Evolutionary conservation across 2,329 filamentous ascomycete genomes (phyloP).

Genomic region (Aureobasidium namibiae): DNA sequence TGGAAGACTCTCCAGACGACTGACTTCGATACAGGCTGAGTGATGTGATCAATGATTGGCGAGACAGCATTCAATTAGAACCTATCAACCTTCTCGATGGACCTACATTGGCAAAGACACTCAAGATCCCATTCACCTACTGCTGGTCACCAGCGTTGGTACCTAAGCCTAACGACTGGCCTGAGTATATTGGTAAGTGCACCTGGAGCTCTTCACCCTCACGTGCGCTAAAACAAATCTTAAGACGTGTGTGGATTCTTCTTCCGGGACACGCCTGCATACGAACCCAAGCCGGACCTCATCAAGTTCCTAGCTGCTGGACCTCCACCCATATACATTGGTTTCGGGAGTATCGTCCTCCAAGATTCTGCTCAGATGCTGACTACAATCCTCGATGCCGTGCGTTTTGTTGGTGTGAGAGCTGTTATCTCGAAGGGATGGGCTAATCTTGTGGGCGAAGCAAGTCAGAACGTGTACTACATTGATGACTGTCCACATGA

Average conservation of each 20-base stretch:
- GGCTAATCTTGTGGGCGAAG: constrained; percentile 38
- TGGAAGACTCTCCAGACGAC: too few species aligned
- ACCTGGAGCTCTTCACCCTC: not conserved
- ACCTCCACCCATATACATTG: constrained; percentile 69
- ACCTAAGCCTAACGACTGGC: constrained; percentile 73
- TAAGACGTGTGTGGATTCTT: constrained; percentile 55
- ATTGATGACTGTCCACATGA: constrained; percentile 50
- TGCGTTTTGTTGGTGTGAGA: constrained; percentile 44
- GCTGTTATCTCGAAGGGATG: constrained; percentile 49
- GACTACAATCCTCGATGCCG: constrained; percentile 61
- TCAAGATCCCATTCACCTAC: constrained; percentile 79
- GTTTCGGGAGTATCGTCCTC: constrained; percentile 76
- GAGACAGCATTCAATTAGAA: constrained; percentile 59
- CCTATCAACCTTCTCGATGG: constrained; percentile 73
- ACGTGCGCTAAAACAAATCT: not conserved
- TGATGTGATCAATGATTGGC: constrained; percentile 83
- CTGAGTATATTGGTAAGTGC: constrained; percentile 55
- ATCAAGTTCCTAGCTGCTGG: constrained; percentile 59
- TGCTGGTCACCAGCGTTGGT: constrained; percentile 81
- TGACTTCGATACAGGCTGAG: constrained; percentile 26
- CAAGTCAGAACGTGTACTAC: constrained; percentile 38
- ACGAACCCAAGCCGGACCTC: constrained; percentile 57
- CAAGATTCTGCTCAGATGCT: constrained; percentile 68
- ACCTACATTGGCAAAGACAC: constrained; percentile 65
- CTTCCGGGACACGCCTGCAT: constrained; percentile 61